phyloP scores from a whole-genome alignment of 352 stramenopile species.

The Phytophthora sojae region DNA sequence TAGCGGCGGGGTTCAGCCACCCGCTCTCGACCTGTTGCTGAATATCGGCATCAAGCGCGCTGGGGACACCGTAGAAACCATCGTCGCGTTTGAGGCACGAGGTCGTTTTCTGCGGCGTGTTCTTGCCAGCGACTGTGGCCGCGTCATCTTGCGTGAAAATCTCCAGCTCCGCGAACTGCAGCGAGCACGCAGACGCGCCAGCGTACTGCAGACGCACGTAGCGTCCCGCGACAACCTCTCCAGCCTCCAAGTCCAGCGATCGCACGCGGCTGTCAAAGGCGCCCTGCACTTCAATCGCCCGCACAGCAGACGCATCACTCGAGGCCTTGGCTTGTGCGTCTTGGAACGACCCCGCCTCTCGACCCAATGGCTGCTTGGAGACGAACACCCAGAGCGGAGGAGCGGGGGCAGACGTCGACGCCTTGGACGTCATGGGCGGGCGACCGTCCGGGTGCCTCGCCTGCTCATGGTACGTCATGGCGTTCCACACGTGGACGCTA shows the following conservation, averaged over 20 bases:
- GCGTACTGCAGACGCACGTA: slow-evolving; percentile 75
- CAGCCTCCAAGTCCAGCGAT: slow-evolving; percentile 31
- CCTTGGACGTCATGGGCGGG: slow-evolving; percentile 49
- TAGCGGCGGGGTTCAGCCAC: slow-evolving; percentile 60
- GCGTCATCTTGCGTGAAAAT: slow-evolving; percentile 44
- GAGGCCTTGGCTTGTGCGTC: slow-evolving; percentile 27
- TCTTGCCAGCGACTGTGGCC: background rate
- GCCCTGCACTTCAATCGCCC: slow-evolving; percentile 29
- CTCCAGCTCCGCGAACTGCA: slow-evolving; percentile 79
- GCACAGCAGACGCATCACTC: slow-evolving; percentile 19
- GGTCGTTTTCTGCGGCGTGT: background rate
- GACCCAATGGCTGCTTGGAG: slow-evolving; percentile 52
- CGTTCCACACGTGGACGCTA: slow-evolving; percentile 72
- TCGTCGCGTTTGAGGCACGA: slow-evolving; percentile 40
- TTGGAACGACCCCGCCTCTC: slow-evolving; percentile 20
- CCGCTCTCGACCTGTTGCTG: slow-evolving; percentile 62
- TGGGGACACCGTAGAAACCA: slow-evolving; percentile 69
- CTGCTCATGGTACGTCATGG: slow-evolving; percentile 76
- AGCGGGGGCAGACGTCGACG: slow-evolving; percentile 36
- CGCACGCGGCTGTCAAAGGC: slow-evolving; percentile 36
- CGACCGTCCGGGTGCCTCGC: slow-evolving; percentile 48
- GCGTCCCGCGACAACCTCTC: slow-evolving; percentile 34
- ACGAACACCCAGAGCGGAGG: slow-evolving; percentile 66
- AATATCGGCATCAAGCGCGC: slow-evolving; percentile 44
- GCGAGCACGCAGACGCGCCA: slow-evolving; percentile 29